Evolutionary conservation across 805 yeast genomes (phyloP).

Genomic region (Ogataea kodamae): DNA sequence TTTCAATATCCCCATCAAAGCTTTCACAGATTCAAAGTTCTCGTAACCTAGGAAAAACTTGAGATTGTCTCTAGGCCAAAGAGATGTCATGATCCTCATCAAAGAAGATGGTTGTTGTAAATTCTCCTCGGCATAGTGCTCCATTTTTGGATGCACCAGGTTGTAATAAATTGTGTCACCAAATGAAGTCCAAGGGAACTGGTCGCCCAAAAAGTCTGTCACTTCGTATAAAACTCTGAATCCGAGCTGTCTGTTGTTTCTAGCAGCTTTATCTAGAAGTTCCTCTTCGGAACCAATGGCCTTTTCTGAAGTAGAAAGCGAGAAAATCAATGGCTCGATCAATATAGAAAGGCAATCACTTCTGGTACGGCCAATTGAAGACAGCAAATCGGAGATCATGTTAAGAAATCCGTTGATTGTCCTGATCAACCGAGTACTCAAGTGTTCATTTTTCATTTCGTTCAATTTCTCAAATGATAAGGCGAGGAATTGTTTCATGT

Average conservation of each 20-base stretch:
- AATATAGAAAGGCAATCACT: constrained; percentile 46
- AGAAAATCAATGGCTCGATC: constrained; percentile 54
- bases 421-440: constrained; percentile 38
- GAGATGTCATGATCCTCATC: constrained; percentile 57
- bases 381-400: constrained; percentile 52
- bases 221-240: constrained; percentile 59
- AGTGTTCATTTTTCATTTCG: constrained; percentile 21
- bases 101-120: constrained; percentile 79
- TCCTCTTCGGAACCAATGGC: constrained; percentile 30
- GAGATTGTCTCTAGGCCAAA: constrained; percentile 49
- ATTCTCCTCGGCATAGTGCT: constrained; percentile 68
- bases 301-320: constrained; percentile 52
- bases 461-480: constrained; percentile 56
- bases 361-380: constrained; percentile 56
- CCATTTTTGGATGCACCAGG: constrained; percentile 63
- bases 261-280: constrained; percentile 43
- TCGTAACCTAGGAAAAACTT: constrained; percentile 53
- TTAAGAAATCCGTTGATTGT: constrained; percentile 63
- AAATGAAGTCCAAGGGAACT: constrained; percentile 53
- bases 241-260: constrained; percentile 62
- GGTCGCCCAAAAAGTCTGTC: constrained; percentile 49
- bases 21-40: constrained; percentile 48
- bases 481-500: constrained; percentile 56
- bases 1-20: constrained; percentile 53
- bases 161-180: constrained; percentile 47